These are phyloP conservation scores for Trypanosoma mega DNA, from an alignment of 208 protist species.

Conservation along the genomic window DNA sequence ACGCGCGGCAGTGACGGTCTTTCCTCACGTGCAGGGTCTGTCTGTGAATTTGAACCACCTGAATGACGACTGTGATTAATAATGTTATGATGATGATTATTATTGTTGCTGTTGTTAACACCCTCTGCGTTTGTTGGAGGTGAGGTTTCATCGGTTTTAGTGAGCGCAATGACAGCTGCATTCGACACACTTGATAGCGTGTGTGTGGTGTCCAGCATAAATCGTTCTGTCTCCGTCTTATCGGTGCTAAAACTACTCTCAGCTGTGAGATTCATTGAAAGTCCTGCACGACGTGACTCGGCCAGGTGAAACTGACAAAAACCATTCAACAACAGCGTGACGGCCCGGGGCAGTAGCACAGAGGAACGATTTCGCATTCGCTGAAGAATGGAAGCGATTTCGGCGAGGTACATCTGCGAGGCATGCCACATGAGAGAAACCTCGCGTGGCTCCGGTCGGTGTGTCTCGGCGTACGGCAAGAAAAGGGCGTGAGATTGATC, in stretches of 20 bases:
- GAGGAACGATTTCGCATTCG: conserved; percentile 36
- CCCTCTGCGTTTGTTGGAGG: conserved; percentile 15
- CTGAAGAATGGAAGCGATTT: conserved; percentile 57
- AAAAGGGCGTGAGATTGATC: conserved; percentile 46
- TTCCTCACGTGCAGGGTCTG: conserved; percentile 21
- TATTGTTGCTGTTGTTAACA: background rate
- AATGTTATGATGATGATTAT: background rate
- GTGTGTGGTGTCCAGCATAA: conserved; percentile 49
- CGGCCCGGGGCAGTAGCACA: conserved; percentile 53
- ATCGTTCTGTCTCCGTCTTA: conserved; percentile 71
- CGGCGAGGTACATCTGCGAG: conserved; percentile 67
- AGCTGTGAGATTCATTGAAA: conserved; percentile 36
- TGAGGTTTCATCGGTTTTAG: conserved; percentile 32
- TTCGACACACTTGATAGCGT: conserved; percentile 60
- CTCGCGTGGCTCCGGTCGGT: conserved; percentile 54
- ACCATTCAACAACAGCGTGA: conserved; percentile 43
- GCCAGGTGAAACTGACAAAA: conserved; percentile 80
- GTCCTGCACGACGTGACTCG: conserved; percentile 28
- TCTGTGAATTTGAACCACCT: background rate
- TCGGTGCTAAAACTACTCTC: conserved; percentile 37
- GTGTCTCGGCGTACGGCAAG: conserved; percentile 50
- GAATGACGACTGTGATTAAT: background rate
- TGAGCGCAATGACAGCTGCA: conserved; percentile 34
- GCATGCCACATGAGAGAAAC: conserved; percentile 77
- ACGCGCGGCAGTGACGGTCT: conserved; percentile 40